Base-by-base conservation (phyloP, 1,139 yeast species). In the Kodamaea sp. region DNA sequence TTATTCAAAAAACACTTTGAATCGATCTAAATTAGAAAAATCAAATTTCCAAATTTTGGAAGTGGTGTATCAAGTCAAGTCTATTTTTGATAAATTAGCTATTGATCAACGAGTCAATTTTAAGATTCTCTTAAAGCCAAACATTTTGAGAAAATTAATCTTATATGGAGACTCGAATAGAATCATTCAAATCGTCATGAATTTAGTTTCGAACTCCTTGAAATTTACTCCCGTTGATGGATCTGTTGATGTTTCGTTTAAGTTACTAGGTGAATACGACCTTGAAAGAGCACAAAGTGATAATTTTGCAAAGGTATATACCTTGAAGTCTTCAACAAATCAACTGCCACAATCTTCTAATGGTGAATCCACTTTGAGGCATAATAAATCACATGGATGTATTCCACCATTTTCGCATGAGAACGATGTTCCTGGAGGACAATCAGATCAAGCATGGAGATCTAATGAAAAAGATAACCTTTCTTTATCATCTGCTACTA, bases 171-270 rank as follows among this genome's bases (percentile, higher is more conserved):
- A 92, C 60, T 78, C 90, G 4, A 86, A 86, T 58, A 71, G 97
- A 55, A 84, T 90, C 34, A 79, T 85, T 40, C 97, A 90, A 60
- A 81, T 90, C 38, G 81, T 89, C 8, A 83, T 87, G 85, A 90
- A 90, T 52, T 65, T 90, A 42, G 89, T 89, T 2, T 84, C 95
- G 9, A 90, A 88, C 58, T 84, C 95, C 0, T 64, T 90, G 47
- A 90, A 90, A 54, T 90, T 90, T 53, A 89, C 97, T 0, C 95
- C 95, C 0, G 81, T 79, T 12, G 88, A 87, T 46, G 97, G 97
- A 2, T 72, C 76, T 10, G 95, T 92, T 10, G 74, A 75, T 24
- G 92, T 89, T 2, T 58, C 74, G 0, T 75, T 87, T 46, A 75
- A 72, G 47, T 61, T 84, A n/a, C 47, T 82, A 24, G 94, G 94